phyloP scores from a whole-genome alignment of 768 basidiomycete species.

The Termitomyces sp. region DNA sequence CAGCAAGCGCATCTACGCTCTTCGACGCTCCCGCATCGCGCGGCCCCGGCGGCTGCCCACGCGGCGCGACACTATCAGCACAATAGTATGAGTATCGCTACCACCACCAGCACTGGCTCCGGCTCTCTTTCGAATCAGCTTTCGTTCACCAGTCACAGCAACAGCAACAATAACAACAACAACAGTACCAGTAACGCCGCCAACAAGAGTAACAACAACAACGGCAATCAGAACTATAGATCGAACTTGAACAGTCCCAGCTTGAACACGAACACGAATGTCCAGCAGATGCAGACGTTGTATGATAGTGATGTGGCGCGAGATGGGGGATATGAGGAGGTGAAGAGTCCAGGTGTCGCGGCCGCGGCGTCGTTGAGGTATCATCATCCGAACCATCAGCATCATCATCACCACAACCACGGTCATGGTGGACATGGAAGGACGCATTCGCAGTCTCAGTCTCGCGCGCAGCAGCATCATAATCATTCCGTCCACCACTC shows the following conservation, averaged over 20 bases:
- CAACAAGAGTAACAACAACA: conserved; percentile 24
- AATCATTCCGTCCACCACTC: too few species aligned
- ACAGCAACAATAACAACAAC: conserved; percentile 1
- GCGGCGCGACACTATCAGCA: conserved; percentile 42
- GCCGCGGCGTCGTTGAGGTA: conserved; percentile 5
- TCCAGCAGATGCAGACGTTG: conserved; percentile 1
- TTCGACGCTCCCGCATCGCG: conserved; percentile 41
- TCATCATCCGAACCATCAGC: conserved; percentile 15
- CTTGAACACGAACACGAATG: background rate
- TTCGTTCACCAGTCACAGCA: background rate
- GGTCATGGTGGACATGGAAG: background rate
- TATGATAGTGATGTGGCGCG: conserved; percentile 5
- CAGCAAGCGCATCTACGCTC: conserved; percentile 39
- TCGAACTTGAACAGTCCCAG: conserved; percentile 5
- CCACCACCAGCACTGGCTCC: background rate
- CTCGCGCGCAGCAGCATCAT: conserved; percentile 2
- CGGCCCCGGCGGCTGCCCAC: conserved; percentile 23
- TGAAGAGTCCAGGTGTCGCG: background rate
- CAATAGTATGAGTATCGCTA: conserved; percentile 40
- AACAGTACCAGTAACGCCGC: conserved; percentile 18
- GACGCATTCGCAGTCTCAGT: conserved; percentile 1
- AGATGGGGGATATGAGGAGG: background rate
- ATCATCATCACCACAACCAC: conserved; percentile 10
- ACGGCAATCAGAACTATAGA: conserved; percentile 12
- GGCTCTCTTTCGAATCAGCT: background rate